phyloP scores from a whole-genome alignment of 345 rosid genomes.

The Salix udensis region DNA sequence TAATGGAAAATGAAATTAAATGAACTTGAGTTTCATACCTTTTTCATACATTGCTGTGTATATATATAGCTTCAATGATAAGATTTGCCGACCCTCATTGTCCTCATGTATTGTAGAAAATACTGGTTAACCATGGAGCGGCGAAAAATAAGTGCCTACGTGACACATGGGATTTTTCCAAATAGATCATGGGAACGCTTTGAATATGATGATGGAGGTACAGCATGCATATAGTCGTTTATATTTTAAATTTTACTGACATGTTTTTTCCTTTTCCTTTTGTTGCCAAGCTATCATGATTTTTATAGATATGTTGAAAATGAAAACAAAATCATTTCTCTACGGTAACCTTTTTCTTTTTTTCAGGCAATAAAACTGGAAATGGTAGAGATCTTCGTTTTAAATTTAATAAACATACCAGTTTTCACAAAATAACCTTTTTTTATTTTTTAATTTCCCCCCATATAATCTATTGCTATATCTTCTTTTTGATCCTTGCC shows the following conservation, averaged over 20 bases:
- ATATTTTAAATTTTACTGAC: neutral
- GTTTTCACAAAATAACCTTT: too few species aligned
- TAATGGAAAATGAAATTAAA: too few species aligned
- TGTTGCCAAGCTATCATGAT: neutral
- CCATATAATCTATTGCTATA: too few species aligned
- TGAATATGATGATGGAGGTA: constrained; percentile 79
- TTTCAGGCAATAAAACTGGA: neutral
- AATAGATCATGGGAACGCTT: constrained; percentile 86
- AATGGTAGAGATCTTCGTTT: neutral
- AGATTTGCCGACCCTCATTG: neutral
- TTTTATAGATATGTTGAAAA: neutral
- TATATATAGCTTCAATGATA: neutral
- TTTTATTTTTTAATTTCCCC: too few species aligned
- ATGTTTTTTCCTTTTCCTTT: neutral
- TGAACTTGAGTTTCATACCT: neutral
- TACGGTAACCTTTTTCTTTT: neutral
- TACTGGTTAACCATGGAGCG: constrained; percentile 90
- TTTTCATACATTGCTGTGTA: neutral
- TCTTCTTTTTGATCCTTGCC: too few species aligned
- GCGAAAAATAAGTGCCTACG: constrained; percentile 84
- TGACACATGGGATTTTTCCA: constrained; percentile 95
- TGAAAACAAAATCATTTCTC: neutral
- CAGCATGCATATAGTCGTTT: constrained; percentile 1
- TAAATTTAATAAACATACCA: neutral
- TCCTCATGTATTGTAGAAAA: constrained; percentile 50